A percentile compares a stretch with the other conserved stretches of the same genome.
Evolutionary conservation across 257 asterid species (phyloP).

Genomic region (Solanum sparsipilum): DNA sequence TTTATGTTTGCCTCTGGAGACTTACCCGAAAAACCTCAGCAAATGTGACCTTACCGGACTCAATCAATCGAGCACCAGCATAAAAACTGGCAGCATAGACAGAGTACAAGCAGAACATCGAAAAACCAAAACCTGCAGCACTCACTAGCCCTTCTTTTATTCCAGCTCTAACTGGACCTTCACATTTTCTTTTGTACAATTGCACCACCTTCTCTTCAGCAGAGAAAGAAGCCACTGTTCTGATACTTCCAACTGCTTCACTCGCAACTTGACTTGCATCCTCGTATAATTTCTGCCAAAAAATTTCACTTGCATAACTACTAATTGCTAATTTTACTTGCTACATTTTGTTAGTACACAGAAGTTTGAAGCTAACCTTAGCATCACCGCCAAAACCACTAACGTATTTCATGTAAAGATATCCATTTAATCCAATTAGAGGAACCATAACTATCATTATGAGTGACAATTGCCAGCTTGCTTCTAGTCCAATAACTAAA

Average conservation of each 20-base stretch:
- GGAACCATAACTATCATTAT: conserved; percentile 62
- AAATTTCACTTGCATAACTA: neutral
- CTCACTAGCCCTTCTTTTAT: conserved; percentile 61
- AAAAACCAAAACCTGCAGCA: conserved; percentile 67
- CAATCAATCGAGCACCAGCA: conserved; percentile 76
- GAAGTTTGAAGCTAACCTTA: conserved; percentile 43
- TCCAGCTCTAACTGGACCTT: conserved; percentile 62
- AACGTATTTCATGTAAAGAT: conserved; percentile 49
- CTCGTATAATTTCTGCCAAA: conserved; percentile 57
- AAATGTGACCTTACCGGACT: conserved; percentile 58
- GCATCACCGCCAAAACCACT: conserved; percentile 78
- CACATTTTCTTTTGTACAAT: conserved; percentile 58
- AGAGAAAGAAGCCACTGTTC: conserved; percentile 85
- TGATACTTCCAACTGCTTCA: conserved; percentile 80
- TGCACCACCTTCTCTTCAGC: conserved; percentile 79
- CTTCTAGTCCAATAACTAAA: conserved; percentile 48
- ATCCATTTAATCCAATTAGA: conserved; percentile 55
- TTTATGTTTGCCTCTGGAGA: neutral
- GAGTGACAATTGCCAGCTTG: conserved; percentile 77
- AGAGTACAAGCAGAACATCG: conserved; percentile 43
- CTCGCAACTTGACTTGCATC: conserved; percentile 87
- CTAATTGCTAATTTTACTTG: conserved; percentile 5
- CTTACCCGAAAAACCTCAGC: conserved; percentile 78
- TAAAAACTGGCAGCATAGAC: conserved; percentile 82
- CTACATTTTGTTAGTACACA: conserved; percentile 26